Evolutionary conservation across 1,284 basidiomycete species (phyloP).

Genomic region (Leccinum ponderosum): DNA sequence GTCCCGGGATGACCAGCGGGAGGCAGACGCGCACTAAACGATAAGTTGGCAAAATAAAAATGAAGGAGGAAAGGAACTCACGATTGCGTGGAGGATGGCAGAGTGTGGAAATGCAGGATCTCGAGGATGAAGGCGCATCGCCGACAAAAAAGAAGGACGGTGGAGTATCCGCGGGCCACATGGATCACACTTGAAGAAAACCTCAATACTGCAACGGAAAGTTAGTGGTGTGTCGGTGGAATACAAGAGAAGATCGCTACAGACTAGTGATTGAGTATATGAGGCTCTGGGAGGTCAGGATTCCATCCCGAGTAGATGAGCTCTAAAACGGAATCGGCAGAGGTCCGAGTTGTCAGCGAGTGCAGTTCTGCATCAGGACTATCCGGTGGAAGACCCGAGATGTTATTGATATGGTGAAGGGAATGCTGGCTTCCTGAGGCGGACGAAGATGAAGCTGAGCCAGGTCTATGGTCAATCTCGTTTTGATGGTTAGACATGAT

Average conservation of each 20-base stretch:
- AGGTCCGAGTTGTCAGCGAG: slow-evolving; percentile 36
- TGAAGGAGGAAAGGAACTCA: slow-evolving; percentile 24
- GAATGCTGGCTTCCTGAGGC: slow-evolving; percentile 7
- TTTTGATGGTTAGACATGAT: slow-evolving; percentile 18
- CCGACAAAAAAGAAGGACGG: slow-evolving; percentile 72
- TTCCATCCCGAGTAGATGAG: slow-evolving; percentile 78
- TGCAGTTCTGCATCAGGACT: slow-evolving; percentile 53
- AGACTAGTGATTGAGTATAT: slow-evolving; percentile 71
- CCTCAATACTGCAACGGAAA: slow-evolving; percentile 56
- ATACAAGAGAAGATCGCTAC: slow-evolving; percentile 30
- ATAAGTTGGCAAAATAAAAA: slow-evolving; percentile 16
- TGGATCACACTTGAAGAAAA: slow-evolving; percentile 82
- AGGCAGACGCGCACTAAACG: slow-evolving; percentile 80
- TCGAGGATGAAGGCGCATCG: slow-evolving; percentile 72
- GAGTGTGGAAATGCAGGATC: slow-evolving; percentile 80
- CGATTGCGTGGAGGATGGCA: slow-evolving; percentile 81
- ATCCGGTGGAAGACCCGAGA: slow-evolving; percentile 39
- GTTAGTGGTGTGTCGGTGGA: slow-evolving; percentile 1
- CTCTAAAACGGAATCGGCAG: slow-evolving; percentile 56
- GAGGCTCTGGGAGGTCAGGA: slow-evolving; percentile 74
- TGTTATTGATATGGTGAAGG: slow-evolving; percentile 6
- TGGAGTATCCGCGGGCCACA: slow-evolving; percentile 80
- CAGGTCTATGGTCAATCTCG: slow-evolving; percentile 17
- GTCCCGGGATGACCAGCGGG: slow-evolving; percentile 74
- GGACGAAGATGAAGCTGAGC: slow-evolving; percentile 29